Evolutionary conservation across 192 early-diverging fungal genomes (phyloP), one percentile per base, ranked within the genome.

Genomic region (Allomyces macrogynus): DNA sequence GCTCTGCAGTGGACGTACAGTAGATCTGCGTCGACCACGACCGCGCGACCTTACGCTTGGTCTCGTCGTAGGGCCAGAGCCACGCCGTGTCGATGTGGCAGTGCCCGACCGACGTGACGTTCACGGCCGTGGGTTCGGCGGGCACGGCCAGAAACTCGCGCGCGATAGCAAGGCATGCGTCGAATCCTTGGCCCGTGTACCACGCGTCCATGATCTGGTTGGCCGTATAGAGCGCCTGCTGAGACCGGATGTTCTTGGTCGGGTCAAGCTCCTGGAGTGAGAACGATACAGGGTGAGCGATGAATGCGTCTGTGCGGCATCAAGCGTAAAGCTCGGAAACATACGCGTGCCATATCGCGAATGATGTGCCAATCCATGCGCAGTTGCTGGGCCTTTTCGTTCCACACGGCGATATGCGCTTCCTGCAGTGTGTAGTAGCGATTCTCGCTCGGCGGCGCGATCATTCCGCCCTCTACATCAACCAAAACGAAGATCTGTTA

Each of bases 1-100:
- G 7, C 3, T 40, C 32, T 8, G 32, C 32, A 40, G 32, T 7
- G 32, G 7, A 40, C 32, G 32, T 3, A 40, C 32, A 40, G 25
- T 79, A 73, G 27, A 91, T 64, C 74, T 91, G 89, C 18, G 86
- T 83, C 4, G 86, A 76, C 89, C 89, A 91, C 68, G 84, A 88
- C 54, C 90, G 76, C 4, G 87, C 89, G 14, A 84, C 81, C 74
- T 99, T 99, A 69, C 96, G 82, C 69, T 91, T 95, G 4, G 96
- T 99, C 74, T 99, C 96, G 66, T 84, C 93, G 72, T 86, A 99
- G 8, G 96, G 92, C 96, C 92, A 97, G 27, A 95, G 74, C 93
- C 95, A 97, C 23, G 95, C 92, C 12, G 87, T 87, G 72, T 87
- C 85, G 61, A 85, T 93, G 63, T 93, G 90, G 74, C 92, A 97